Percentiles rank a stretch among this genome's conserved stretches.
phyloP scores from a whole-genome alignment of 2,329 filamentous ascomycete genomes.

The Monosporascus sp. region DNA sequence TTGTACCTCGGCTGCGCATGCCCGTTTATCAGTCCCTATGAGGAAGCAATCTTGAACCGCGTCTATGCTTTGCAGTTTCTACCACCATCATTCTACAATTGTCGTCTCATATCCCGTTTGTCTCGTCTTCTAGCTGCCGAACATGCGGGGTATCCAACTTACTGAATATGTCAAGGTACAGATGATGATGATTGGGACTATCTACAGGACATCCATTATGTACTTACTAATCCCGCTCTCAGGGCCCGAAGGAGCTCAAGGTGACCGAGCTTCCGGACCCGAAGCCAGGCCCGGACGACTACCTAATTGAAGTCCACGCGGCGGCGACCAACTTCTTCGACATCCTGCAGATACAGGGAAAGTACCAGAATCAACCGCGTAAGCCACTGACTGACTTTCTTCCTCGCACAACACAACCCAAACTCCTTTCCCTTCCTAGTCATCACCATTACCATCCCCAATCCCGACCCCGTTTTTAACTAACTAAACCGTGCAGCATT shows the following conservation, averaged over 20 bases:
- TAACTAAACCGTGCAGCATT: constrained; percentile 44
- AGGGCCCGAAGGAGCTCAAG: constrained; percentile 75
- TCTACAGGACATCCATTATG: background rate
- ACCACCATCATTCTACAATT: background rate
- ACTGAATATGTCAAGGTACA: constrained; percentile 68
- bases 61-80: background rate
- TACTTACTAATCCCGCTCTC: constrained; percentile 1
- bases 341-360: constrained; percentile 87
- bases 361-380: constrained; percentile 88
- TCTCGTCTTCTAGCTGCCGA: background rate
- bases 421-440: constrained; percentile 46
- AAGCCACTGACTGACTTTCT: constrained; percentile 12
- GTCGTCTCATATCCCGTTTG: too few relatives aligned
- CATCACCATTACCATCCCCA: too few relatives aligned
- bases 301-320: constrained; percentile 81
- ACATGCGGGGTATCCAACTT: constrained; percentile 71
- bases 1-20: background rate
- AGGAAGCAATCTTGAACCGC: background rate
- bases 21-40: background rate
- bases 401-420: background rate
- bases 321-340: constrained; percentile 96
- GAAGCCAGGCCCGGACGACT: constrained; percentile 64
- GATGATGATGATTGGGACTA: background rate
- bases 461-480: background rate
- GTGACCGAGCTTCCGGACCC: constrained; percentile 73